These are phyloP conservation scores for Capsicum rhomboideum DNA, from an alignment of 257 asterid genomes.

Conservation along the genomic window DNA sequence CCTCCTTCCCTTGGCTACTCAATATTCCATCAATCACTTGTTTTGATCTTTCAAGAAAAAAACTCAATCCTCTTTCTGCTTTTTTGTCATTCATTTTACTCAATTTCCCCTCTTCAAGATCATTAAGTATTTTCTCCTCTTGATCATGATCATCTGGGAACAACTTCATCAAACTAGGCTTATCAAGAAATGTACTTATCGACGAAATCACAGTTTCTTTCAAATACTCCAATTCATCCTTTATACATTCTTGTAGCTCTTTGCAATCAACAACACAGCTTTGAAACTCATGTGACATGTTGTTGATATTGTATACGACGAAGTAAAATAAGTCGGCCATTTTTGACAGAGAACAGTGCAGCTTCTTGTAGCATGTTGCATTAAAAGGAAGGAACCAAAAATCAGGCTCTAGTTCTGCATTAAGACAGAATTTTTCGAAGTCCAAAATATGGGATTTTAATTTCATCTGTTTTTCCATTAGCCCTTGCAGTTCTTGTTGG, in stretches of 20 bases:
- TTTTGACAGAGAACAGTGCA: not conserved
- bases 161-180: not conserved
- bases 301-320: not conserved
- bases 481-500: not conserved
- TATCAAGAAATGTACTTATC: not conserved
- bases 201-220: not conserved
- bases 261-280: not conserved
- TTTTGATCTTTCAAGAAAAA: not conserved
- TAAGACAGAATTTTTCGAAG: not conserved
- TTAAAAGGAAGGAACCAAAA: not conserved
- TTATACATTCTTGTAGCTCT: not conserved
- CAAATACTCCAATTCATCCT: not conserved
- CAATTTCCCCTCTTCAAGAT: not conserved
- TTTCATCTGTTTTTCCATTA: not conserved
- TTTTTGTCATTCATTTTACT: not conserved
- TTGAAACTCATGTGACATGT: not conserved
- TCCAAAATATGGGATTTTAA: not conserved
- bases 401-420: not conserved
- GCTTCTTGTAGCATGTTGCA: not conserved
- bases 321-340: not conserved
- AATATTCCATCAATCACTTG: not conserved
- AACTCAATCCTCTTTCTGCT: not conserved
- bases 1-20: not conserved
- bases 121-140: not conserved
- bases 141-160: not conserved